A percentile compares a stretch with the other conserved stretches of the same genome.
Evolutionary conservation across 495 filamentous ascomycete species (phyloP).

Genomic region (Alectoria sarmentosa): DNA sequence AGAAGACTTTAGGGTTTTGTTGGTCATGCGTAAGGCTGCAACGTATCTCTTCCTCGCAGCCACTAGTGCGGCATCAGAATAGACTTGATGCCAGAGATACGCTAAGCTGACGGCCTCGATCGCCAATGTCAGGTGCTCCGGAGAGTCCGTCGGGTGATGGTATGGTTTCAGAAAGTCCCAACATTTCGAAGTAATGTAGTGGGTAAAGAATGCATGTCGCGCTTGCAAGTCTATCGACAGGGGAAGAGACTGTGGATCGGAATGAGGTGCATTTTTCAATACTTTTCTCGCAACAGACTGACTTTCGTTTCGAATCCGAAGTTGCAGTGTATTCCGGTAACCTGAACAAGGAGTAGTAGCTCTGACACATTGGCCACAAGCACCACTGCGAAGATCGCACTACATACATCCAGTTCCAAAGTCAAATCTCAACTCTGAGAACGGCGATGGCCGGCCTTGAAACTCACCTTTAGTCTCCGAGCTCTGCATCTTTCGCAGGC

Average conservation of each 20-base stretch:
- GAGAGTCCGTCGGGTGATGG: neutral
- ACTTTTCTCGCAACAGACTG: constrained; percentile 2
- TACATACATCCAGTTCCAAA: neutral
- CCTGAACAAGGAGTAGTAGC: constrained; percentile 24
- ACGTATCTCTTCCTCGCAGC: constrained; percentile 19
- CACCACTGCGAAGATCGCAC: constrained; percentile 20
- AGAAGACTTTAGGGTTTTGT: constrained; percentile 12
- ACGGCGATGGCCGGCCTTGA: neutral
- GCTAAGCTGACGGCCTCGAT: constrained; percentile 26
- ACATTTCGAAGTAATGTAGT: constrained; percentile 22
- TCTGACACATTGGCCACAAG: constrained; percentile 24
- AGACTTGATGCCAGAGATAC: constrained; percentile 16
- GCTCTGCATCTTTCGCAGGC: constrained; percentile 17
- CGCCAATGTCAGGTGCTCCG: constrained; percentile 18
- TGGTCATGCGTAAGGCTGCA: constrained; percentile 18
- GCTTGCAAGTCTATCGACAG: constrained; percentile 15
- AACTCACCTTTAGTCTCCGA: constrained; percentile 12
- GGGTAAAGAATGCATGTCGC: constrained; percentile 22
- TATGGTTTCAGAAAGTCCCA: constrained; percentile 20
- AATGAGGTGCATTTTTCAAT: neutral
- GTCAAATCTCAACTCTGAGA: neutral
- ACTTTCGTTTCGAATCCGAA: constrained; percentile 10
- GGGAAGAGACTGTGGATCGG: neutral
- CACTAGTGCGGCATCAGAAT: constrained; percentile 8
- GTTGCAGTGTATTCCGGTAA: constrained; percentile 12